Percentiles rank a stretch among this genome's conserved stretches.
phyloP scores from a whole-genome alignment of 176 grass and related monocot genomes.

The Melocanna baccifera region DNA sequence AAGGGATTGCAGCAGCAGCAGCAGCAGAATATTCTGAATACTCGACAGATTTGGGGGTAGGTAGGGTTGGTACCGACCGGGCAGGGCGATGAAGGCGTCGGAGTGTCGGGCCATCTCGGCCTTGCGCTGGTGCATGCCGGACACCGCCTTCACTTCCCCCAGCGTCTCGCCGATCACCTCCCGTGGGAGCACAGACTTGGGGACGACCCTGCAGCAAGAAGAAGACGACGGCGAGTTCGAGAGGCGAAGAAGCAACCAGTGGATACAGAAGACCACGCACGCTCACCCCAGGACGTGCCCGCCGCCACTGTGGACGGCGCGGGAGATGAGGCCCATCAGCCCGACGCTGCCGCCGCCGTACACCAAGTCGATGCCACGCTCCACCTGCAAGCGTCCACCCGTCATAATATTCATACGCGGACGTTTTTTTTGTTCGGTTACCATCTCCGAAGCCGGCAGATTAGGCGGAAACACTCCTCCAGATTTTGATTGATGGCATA shows the following conservation, averaged over 20 bases:
- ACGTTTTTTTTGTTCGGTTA: too few species aligned
- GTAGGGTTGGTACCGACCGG: conserved; percentile 10
- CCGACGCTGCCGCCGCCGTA: conserved; percentile 78
- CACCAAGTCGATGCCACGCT: conserved; percentile 61
- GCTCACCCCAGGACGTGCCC: conserved; percentile 49
- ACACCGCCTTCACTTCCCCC: conserved; percentile 50
- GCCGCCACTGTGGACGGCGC: conserved; percentile 55
- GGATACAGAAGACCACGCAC: not conserved
- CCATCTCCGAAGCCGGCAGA: too few species aligned
- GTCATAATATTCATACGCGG: too few species aligned
- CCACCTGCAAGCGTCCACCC: conserved; percentile 36
- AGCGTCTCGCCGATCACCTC: conserved; percentile 69
- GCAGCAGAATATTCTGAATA: not conserved
- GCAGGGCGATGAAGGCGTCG: conserved; percentile 74
- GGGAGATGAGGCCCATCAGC: conserved; percentile 66
- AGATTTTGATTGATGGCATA: not conserved
- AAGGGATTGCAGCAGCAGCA: not conserved
- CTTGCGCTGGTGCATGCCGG: conserved; percentile 76
- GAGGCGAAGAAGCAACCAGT: not conserved
- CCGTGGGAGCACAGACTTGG: conserved; percentile 48
- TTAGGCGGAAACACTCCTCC: not conserved
- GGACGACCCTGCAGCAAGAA: conserved; percentile 34
- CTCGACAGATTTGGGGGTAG: not conserved
- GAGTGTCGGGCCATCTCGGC: conserved; percentile 61
- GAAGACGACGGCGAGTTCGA: too few species aligned